Percentiles rank a stretch among this genome's conserved stretches.
These are phyloP conservation scores for Haematococcus lacustris DNA, from an alignment of 139 green algal genomes.

Conservation along the genomic window DNA sequence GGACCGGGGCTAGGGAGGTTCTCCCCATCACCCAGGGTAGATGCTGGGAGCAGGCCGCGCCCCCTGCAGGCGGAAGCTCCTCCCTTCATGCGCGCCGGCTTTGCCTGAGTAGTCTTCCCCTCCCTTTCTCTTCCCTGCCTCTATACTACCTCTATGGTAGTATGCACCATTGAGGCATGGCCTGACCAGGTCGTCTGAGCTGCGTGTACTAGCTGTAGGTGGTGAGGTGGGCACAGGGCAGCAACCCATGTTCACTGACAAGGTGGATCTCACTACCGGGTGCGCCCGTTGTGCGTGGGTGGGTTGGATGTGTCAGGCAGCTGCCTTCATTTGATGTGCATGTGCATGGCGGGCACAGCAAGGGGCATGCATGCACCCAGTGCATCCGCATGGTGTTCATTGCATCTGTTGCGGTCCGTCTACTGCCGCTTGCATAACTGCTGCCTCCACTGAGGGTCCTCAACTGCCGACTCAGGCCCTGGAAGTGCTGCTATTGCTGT, in stretches of 20 bases:
- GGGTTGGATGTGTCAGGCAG: background rate
- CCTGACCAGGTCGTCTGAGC: background rate
- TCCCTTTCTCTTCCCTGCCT: no score
- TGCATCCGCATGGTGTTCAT: background rate
- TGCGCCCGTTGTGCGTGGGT: background rate
- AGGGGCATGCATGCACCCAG: background rate
- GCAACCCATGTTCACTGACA: background rate
- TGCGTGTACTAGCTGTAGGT: background rate
- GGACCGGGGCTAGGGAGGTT: no score
- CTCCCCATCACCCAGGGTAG: no score
- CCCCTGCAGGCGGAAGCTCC: no score
- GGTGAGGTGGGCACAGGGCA: background rate
- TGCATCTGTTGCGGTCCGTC: background rate
- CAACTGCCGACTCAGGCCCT: background rate
- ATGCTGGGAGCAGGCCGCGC: no score
- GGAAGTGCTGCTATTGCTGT: background rate
- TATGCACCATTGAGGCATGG: no score
- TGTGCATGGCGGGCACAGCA: background rate
- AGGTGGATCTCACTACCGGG: background rate
- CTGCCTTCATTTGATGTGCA: background rate
- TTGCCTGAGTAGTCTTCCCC: no score
- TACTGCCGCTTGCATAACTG: background rate
- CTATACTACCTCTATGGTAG: no score
- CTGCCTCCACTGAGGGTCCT: background rate
- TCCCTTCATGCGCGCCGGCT: no score